These are phyloP conservation scores for Phytomonas sp. DNA, from an alignment of 208 protist species.

Conservation along the genomic window DNA sequence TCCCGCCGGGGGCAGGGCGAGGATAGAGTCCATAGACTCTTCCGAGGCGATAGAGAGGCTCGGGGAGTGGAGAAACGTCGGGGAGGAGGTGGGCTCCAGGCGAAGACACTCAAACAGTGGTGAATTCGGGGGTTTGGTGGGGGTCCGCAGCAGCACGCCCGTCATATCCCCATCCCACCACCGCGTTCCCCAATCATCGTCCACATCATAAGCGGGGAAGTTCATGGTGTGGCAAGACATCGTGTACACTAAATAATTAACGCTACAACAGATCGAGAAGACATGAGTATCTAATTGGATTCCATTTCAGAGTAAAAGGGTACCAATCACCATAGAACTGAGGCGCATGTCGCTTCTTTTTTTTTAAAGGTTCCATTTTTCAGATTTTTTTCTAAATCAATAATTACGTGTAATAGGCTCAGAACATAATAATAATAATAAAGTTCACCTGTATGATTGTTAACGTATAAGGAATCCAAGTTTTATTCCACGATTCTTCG, in stretches of 20 bases:
- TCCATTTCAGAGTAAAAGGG: neutral
- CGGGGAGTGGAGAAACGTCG: neutral
- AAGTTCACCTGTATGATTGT: neutral
- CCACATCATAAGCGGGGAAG: neutral
- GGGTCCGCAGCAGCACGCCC: constrained; percentile 15
- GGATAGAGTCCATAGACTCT: constrained; percentile 52
- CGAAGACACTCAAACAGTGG: constrained; percentile 43
- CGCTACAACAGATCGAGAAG: neutral
- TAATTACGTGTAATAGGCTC: constrained; percentile 1
- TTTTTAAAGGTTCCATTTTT: neutral
- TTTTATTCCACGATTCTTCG: neutral
- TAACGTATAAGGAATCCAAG: neutral
- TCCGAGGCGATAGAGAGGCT: constrained; percentile 35
- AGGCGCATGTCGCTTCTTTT: neutral
- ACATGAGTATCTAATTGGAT: neutral
- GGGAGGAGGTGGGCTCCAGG: constrained; percentile 11
- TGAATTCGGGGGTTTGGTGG: constrained; percentile 18
- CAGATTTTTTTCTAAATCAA: neutral
- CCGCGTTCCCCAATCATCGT: constrained; percentile 2
- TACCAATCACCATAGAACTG: neutral
- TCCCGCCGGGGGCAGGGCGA: constrained; percentile 12
- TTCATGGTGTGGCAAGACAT: neutral
- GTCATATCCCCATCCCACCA: constrained; percentile 20
- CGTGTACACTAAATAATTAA: neutral
- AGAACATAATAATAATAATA: neutral